Percentiles rank a stretch among this genome's conserved stretches.
phyloP scores from a whole-genome alignment of 768 basidiomycete species.

The Lentinus brumalis region DNA sequence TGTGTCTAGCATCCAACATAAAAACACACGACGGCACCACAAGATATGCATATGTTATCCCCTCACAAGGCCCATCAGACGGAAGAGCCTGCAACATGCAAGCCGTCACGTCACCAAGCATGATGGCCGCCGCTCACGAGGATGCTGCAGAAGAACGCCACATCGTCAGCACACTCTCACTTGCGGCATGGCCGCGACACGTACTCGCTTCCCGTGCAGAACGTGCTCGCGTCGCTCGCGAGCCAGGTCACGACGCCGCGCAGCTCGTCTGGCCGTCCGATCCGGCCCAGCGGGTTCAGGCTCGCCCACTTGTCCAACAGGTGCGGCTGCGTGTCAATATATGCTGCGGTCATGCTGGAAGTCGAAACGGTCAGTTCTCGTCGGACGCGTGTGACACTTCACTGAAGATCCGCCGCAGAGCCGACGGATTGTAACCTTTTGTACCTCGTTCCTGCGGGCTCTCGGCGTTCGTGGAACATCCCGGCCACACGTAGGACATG shows the following conservation, averaged over 20 bases:
- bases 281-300: slow-evolving; percentile 68
- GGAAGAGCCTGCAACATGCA: not conserved
- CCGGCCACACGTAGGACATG: too few relatives aligned
- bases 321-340: slow-evolving; percentile 64
- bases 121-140: slow-evolving; percentile 65
- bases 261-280: slow-evolving; percentile 73
- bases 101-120: slow-evolving; percentile 48
- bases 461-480: too few relatives aligned
- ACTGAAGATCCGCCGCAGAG: not conserved
- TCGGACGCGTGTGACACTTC: not conserved
- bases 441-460: too few relatives aligned
- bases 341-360: slow-evolving; percentile 72
- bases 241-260: slow-evolving; percentile 74
- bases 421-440: too few relatives aligned
- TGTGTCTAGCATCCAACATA: too few relatives aligned
- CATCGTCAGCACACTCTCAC: slow-evolving; percentile 7
- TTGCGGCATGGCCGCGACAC: slow-evolving; percentile 31
- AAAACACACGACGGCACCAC: too few relatives aligned
- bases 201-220: slow-evolving; percentile 83
- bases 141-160: slow-evolving; percentile 42
- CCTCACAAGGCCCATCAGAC: not conserved
- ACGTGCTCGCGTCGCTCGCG: slow-evolving; percentile 74
- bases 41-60: not conserved
- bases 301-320: slow-evolving; percentile 67
- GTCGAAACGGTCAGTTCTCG: not conserved